Evolutionary conservation across 2,329 filamentous ascomycete species (phyloP).

Genomic region (Fusarium coffeatum): DNA sequence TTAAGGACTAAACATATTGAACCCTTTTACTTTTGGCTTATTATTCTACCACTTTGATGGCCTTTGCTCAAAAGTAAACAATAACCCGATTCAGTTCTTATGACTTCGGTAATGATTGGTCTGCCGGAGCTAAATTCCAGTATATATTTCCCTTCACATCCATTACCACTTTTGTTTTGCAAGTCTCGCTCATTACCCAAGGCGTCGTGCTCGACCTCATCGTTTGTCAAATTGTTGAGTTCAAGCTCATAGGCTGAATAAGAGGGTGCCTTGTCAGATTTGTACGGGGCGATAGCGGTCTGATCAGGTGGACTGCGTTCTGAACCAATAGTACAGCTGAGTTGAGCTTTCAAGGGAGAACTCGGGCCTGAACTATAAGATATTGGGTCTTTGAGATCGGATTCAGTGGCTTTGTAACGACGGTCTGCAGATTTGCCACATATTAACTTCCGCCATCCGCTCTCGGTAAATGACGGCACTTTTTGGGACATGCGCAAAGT

Average conservation of each 20-base stretch:
- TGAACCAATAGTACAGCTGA: background rate
- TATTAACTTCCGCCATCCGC: background rate
- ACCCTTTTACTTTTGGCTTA: background rate
- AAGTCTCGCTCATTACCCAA: background rate
- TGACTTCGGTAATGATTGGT: background rate
- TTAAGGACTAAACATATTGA: background rate
- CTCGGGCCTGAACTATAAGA: background rate
- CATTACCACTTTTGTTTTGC: background rate
- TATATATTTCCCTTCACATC: background rate
- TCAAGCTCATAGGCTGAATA: background rate
- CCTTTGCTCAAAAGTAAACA: background rate
- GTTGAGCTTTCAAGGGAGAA: background rate
- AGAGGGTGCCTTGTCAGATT: background rate
- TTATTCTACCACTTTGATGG: accelerated
- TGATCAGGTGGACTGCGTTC: background rate
- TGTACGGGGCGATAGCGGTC: background rate
- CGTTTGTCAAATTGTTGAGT: background rate
- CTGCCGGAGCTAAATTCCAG: background rate
- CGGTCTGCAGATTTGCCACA: background rate
- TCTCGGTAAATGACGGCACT: background rate
- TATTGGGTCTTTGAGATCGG: background rate
- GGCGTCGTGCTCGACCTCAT: background rate
- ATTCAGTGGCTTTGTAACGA: background rate
- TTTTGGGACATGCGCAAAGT: background rate
- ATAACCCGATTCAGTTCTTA: no score